Percentiles rank a stretch among this genome's conserved stretches.
phyloP scores from a whole-genome alignment of 176 grass and related monocot genomes.

The Rhynchospora tenuis region DNA sequence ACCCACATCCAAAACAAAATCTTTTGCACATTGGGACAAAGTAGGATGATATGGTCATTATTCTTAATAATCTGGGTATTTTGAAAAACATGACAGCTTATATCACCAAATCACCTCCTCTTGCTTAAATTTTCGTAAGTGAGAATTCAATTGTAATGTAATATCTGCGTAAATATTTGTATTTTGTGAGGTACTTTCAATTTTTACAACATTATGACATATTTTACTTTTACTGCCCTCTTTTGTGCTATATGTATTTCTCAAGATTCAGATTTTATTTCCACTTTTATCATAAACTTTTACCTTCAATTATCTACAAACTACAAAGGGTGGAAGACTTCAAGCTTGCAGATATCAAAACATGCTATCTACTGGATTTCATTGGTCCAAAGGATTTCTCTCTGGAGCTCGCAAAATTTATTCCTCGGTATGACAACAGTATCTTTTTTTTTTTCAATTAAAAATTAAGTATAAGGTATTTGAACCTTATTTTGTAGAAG shows the following conservation, averaged over 20 bases:
- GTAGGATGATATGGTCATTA: too few species aligned
- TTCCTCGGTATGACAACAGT: conserved; percentile 45
- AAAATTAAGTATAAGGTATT: not conserved
- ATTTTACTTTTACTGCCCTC: too few species aligned
- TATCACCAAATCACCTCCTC: too few species aligned
- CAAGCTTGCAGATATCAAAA: conserved; percentile 32
- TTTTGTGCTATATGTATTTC: not conserved
- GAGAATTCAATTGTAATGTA: too few species aligned
- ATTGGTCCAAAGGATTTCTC: conserved; percentile 60
- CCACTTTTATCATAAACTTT: not conserved
- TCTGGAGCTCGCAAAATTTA: conserved; percentile 44
- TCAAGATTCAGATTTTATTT: not conserved
- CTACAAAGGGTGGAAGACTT: conserved; percentile 57
- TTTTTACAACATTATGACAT: too few species aligned
- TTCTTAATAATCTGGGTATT: too few species aligned
- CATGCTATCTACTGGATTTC: conserved; percentile 89
- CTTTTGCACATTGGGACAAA: too few species aligned
- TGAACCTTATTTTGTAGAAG: not conserved
- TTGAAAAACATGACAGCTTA: too few species aligned
- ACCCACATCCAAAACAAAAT: too few species aligned
- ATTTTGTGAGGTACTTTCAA: too few species aligned
- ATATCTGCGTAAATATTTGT: too few species aligned
- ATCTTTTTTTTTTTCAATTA: not conserved
- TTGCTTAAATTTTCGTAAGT: too few species aligned
- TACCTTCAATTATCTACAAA: conserved; percentile 16